phyloP scores from a whole-genome alignment of 768 basidiomycete species.

The Xanthoconium purpureum region DNA sequence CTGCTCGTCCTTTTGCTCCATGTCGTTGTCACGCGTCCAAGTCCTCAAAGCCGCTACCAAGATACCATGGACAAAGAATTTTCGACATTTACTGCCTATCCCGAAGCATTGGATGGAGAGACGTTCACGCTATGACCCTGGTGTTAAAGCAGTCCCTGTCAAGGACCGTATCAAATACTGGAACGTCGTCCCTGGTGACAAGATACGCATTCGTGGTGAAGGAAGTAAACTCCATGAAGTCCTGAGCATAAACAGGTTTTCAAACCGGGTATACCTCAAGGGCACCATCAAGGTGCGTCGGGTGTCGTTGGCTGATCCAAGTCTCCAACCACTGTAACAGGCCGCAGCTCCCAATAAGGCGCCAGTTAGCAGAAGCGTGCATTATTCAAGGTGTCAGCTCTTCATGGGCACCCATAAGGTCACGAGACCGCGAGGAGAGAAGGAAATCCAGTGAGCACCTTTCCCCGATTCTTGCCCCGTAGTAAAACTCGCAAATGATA shows the following conservation, averaged over 20 bases:
- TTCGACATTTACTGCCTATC: conserved; percentile 61
- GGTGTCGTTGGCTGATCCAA: not conserved
- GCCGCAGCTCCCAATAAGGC: conserved; percentile 21
- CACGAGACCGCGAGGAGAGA: conserved; percentile 27
- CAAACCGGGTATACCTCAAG: conserved; percentile 63
- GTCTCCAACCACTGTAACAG: conserved; percentile 11
- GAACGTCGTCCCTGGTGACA: conserved; percentile 87
- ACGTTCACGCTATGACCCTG: conserved; percentile 39
- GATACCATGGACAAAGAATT: conserved; percentile 58
- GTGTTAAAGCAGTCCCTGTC: conserved; percentile 53
- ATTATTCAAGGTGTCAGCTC: conserved; percentile 80
- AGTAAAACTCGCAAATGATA: conserved; percentile 28
- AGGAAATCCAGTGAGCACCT: conserved; percentile 44
- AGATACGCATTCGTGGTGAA: conserved; percentile 68
- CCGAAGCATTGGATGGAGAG: conserved; percentile 54
- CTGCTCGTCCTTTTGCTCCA: not conserved
- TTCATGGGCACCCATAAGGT: conserved; percentile 61
- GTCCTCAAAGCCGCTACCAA: conserved; percentile 49
- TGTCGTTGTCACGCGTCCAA: conserved; percentile 35
- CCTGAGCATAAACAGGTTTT: conserved; percentile 66
- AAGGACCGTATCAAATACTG: conserved; percentile 78
- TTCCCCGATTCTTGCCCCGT: not conserved
- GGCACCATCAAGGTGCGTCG: conserved; percentile 33
- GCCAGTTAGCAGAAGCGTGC: conserved; percentile 41
- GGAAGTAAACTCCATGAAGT: conserved; percentile 64